phyloP scores from a whole-genome alignment of 148 eudicot species.

The Rhododendron henanense region DNA sequence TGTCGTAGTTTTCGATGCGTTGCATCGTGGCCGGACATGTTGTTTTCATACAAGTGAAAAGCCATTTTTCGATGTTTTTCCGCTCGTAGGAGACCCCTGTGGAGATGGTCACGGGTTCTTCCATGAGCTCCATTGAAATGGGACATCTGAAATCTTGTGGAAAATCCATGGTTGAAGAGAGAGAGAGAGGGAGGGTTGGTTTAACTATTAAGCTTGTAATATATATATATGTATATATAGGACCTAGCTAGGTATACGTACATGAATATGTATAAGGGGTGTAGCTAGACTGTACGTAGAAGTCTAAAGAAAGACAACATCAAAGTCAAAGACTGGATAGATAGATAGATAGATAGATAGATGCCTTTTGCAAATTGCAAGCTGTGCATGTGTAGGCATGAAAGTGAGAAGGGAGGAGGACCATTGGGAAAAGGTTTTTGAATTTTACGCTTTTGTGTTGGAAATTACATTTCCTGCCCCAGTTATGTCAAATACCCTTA shows the following conservation, averaged over 20 bases:
- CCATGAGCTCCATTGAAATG: slow-evolving; percentile 58
- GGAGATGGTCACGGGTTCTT: slow-evolving; percentile 52
- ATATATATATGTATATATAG: not conserved
- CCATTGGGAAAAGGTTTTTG: not conserved
- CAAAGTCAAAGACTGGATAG: slow-evolving; percentile 15
- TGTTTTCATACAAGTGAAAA: slow-evolving; percentile 30
- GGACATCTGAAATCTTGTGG: slow-evolving; percentile 56
- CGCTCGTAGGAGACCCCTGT: slow-evolving; percentile 51
- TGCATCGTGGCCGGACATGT: slow-evolving; percentile 57
- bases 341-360: not conserved
- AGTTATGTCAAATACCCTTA: not conserved
- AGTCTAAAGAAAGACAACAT: slow-evolving; percentile 3
- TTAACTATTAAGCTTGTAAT: not conserved
- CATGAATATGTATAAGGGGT: not conserved
- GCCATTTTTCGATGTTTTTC: slow-evolving; percentile 46
- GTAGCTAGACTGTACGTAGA: not conserved
- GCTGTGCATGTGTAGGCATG: not conserved
- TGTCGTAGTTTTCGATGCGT: slow-evolving; percentile 9
- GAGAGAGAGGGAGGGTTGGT: not conserved
- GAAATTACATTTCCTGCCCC: not conserved
- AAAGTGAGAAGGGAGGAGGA: not conserved
- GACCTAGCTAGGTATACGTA: not conserved
- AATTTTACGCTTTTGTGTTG: not conserved
- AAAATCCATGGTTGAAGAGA: slow-evolving; percentile 22
- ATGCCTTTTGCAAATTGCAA: not conserved